These are phyloP conservation scores for Phytophthora gonapodyides DNA, from an alignment of 352 stramenopile species.

Conservation along the genomic window DNA sequence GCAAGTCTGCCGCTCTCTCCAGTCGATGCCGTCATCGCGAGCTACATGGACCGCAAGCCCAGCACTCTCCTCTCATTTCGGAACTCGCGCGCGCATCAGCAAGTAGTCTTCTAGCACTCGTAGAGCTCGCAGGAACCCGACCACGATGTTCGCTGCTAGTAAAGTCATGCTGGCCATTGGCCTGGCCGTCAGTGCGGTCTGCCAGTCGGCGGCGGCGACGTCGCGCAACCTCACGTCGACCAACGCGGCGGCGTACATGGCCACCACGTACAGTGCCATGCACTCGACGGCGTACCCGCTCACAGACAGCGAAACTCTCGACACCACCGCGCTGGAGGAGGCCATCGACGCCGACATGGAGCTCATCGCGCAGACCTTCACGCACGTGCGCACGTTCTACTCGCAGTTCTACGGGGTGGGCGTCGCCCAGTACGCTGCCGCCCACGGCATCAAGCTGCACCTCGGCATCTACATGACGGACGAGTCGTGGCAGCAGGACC, in stretches of 20 bases:
- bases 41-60: no score
- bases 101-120: neutral
- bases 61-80: slow-evolving; percentile 13
- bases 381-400: slow-evolving; percentile 65
- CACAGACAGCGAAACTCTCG: slow-evolving; percentile 34
- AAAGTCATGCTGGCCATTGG: slow-evolving; percentile 18
- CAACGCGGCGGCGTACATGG: slow-evolving; percentile 37
- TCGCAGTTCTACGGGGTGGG: slow-evolving; percentile 57
- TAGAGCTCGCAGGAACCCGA: neutral
- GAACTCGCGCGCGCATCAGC: slow-evolving; percentile 11
- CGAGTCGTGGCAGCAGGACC: slow-evolving; percentile 50
- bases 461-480: slow-evolving; percentile 63
- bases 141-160: slow-evolving; percentile 24
- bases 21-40: no score
- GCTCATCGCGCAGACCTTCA: slow-evolving; percentile 59
- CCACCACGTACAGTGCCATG: slow-evolving; percentile 65
- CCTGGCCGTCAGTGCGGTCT: slow-evolving; percentile 13
- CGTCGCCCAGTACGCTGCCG: slow-evolving; percentile 48
- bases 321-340: slow-evolving; percentile 34
- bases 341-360: slow-evolving; percentile 53
- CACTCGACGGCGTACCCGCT: slow-evolving; percentile 63
- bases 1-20: neutral
- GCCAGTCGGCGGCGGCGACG: slow-evolving; percentile 2
- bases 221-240: slow-evolving; percentile 32
- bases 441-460: slow-evolving; percentile 64